phyloP scores from a whole-genome alignment of 768 basidiomycete species.

The Mrakia hoshinonis region DNA sequence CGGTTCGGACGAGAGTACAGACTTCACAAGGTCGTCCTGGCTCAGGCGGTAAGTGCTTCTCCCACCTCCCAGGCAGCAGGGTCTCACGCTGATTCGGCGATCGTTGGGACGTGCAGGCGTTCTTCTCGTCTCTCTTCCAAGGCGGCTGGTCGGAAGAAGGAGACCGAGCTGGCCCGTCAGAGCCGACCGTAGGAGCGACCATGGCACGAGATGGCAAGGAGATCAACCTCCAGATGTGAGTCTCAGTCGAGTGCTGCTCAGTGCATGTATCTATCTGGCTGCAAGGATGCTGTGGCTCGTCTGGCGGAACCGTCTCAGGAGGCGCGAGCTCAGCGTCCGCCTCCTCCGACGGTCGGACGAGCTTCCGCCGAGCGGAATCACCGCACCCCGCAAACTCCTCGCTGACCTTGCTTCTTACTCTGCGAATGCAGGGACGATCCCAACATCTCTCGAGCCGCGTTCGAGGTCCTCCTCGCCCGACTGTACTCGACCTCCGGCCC shows the following conservation, averaged over 20 bases:
- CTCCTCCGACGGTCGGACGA: too few species aligned
- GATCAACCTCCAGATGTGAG: conserved; percentile 26
- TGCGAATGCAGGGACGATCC: conserved; percentile 59
- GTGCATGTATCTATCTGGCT: too few species aligned
- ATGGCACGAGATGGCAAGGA: conserved; percentile 32
- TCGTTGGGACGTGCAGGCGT: too few species aligned
- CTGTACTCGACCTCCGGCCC: conserved; percentile 76
- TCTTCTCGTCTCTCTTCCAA: conserved; percentile 80
- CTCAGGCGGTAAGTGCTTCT: conserved; percentile 60
- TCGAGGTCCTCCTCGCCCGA: conserved; percentile 82
- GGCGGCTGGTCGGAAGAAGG: conserved; percentile 40
- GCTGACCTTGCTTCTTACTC: too few species aligned
- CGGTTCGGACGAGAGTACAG: conserved; percentile 66
- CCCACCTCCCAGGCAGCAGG: conserved; percentile 27
- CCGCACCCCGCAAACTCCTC: conserved; percentile 22
- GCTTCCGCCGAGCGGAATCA: conserved; percentile 34
- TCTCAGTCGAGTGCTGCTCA: too few species aligned
- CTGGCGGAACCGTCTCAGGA: conserved; percentile 32
- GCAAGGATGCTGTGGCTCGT: conserved; percentile 6
- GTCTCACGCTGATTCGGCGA: conserved; percentile 26
- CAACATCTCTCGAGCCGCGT: conserved; percentile 83
- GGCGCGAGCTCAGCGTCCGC: conserved; percentile 50
- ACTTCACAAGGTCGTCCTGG: conserved; percentile 75
- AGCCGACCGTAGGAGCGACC: neutral
- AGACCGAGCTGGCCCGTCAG: neutral